Conservation (phyloP, 2,329 filamentous ascomycete genomes). For the Thielaviopsis punctulata region DNA sequence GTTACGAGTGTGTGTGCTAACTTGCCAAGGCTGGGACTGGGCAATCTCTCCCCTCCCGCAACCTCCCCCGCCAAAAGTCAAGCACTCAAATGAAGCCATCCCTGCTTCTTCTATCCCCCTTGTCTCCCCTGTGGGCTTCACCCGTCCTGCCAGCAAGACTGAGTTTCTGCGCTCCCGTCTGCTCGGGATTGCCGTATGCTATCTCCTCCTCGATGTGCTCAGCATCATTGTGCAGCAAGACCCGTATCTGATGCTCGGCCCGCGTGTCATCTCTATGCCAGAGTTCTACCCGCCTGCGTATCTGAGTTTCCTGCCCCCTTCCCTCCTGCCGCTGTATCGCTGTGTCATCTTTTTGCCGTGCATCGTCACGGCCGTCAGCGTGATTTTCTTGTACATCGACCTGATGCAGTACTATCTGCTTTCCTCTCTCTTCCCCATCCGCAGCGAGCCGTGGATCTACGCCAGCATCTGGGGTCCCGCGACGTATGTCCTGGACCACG, state of each 20-base stretch:
- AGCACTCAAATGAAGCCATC: slow-evolving; percentile 22
- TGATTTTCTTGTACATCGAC: slow-evolving; percentile 42
- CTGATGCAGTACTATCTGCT: slow-evolving; percentile 35
- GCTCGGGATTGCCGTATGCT: slow-evolving; percentile 33
- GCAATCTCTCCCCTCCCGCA: slow-evolving; percentile 31
- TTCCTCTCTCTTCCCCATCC: slow-evolving; percentile 33
- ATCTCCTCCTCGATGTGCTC: slow-evolving; percentile 51
- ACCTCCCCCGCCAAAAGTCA: slow-evolving; percentile 25
- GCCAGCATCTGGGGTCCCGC: slow-evolving; percentile 37
- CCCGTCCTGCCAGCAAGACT: slow-evolving; percentile 22
- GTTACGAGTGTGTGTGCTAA: too few relatives aligned
- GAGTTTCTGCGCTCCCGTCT: slow-evolving; percentile 30
- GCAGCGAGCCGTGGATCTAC: slow-evolving; percentile 33
- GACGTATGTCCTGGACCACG: slow-evolving; percentile 43
- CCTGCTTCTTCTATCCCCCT: slow-evolving; percentile 26
- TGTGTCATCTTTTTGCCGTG: slow-evolving; percentile 36
- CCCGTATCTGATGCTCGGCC: slow-evolving; percentile 52
- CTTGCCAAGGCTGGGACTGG: slow-evolving; percentile 38
- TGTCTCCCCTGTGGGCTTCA: slow-evolving; percentile 28
- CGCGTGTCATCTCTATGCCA: slow-evolving; percentile 14
- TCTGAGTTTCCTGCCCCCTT: slow-evolving; percentile 24
- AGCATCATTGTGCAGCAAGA: slow-evolving; percentile 50
- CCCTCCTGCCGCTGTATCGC: slow-evolving; percentile 36
- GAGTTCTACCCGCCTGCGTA: slow-evolving; percentile 24
- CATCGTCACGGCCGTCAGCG: slow-evolving; percentile 42